These are phyloP conservation scores for Candida bentonensis DNA, from an alignment of 805 yeast species.

Conservation along the genomic window DNA sequence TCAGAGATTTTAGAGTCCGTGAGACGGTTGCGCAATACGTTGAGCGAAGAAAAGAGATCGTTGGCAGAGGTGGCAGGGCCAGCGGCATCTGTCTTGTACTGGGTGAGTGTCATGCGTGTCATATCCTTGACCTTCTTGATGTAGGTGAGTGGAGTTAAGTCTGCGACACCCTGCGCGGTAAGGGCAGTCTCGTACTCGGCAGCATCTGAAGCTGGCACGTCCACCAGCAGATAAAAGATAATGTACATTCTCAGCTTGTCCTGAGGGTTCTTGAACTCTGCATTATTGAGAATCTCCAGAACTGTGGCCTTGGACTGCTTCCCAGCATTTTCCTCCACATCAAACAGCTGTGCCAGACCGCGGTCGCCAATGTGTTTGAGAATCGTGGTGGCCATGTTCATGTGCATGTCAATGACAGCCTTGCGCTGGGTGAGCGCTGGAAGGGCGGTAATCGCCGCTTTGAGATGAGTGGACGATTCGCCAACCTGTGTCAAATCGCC, in stretches of 20 bases:
- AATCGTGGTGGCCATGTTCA: conserved; percentile 81
- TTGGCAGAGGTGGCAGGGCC: background rate
- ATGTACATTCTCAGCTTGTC: conserved; percentile 86
- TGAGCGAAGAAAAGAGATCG: background rate
- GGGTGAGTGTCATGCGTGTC: conserved; percentile 29
- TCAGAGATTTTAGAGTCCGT: conserved; percentile 30
- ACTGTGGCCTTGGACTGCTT: conserved; percentile 37
- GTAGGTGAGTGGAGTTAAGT: conserved; percentile 53
- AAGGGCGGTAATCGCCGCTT: conserved; percentile 70
- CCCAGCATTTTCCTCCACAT: conserved; percentile 71
- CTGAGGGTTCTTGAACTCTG: conserved; percentile 39
- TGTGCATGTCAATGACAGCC: conserved; percentile 84
- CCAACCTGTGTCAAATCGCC: conserved; percentile 50
- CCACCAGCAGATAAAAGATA: conserved; percentile 41
- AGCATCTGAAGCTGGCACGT: conserved; percentile 35
- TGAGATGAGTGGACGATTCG: conserved; percentile 37
- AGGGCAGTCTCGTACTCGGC: conserved; percentile 54
- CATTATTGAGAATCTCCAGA: conserved; percentile 34
- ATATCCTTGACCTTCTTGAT: conserved; percentile 72
- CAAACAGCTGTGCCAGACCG: conserved; percentile 79
- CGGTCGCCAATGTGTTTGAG: conserved; percentile 76
- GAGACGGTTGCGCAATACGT: background rate
- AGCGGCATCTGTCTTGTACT: background rate
- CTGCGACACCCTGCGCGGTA: conserved; percentile 35
- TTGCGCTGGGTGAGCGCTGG: conserved; percentile 89